Evolutionary conservation across 1,284 basidiomycete genomes (phyloP), one percentile per base, ranked within the genome.

Genomic region (Boletus smithii): DNA sequence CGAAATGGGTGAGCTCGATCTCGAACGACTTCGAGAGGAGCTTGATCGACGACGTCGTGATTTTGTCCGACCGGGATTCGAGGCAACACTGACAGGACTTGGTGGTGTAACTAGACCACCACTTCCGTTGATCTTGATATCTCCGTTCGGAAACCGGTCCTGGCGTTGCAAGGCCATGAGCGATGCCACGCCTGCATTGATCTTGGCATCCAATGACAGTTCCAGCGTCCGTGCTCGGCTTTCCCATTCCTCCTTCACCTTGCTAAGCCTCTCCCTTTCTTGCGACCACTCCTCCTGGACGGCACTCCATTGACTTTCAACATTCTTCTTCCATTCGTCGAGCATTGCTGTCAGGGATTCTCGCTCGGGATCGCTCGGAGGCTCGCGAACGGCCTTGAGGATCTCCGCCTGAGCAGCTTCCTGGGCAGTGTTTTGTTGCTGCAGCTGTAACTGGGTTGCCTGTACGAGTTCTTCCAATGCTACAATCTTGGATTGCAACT

Each of bases 191-290:
- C 77, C 72, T 0, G 68, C 67, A 51, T 76, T 79, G 14, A 79
- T 67, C 56, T 71, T 74, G 35, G 67, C 64, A 3, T 69, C 67
- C 29, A 79, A 46, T 3, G 68, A 66, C n/a, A 69, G 61, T 54
- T 79, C 76, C n/a, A 74, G 48, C 14, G 60, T 57, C n/a, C 65
- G 66, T 27, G 72, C 63, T 13, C 70, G 68, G 23, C 37, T 65
- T 75, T 97, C 94, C 87, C 90, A 95, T 53, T 94, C 90, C 31
- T 88, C 81, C 30, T 88, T 78, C 8, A 90, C 88, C 18, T 79
- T 75, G 33, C 76, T 73, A 7, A 97, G 73, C 26, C 88, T 75
- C 53, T 88, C 85, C 3, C 91, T 76, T 68, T 97, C 95, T 20
- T 80, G 72, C 6, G 77, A 77, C 91, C 93, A 93, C 42, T 88